Percentiles rank a stretch among this genome's conserved stretches.
Evolutionary conservation across 2,329 filamentous ascomycete genomes (phyloP).

Genomic region (Rhinocladiella mackenziei): DNA sequence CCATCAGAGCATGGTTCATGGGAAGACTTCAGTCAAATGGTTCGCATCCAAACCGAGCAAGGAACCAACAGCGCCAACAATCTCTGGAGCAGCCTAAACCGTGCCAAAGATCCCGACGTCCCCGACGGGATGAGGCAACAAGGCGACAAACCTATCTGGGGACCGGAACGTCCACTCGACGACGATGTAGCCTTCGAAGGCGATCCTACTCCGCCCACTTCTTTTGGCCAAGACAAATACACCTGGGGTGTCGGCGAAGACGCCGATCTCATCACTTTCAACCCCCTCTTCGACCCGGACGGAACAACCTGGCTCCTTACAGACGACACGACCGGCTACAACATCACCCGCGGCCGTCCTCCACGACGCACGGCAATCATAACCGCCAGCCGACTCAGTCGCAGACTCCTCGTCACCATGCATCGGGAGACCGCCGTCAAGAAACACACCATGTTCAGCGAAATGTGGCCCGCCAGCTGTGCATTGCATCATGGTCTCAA

Average conservation of each 20-base stretch:
- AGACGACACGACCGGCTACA: conserved; percentile 81
- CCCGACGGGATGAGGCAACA: conserved; percentile 34
- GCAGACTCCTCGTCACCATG: conserved; percentile 76
- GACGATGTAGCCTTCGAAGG: conserved; percentile 65
- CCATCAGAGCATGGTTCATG: conserved; percentile 71
- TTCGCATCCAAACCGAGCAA: conserved; percentile 69
- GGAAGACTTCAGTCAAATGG: conserved; percentile 75
- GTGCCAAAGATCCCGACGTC: conserved; percentile 31
- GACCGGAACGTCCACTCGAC: conserved; percentile 67
- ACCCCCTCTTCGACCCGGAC: conserved; percentile 85
- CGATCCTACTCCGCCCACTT: conserved; percentile 70
- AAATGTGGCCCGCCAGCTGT: conserved; percentile 91
- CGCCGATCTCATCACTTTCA: conserved; percentile 86
- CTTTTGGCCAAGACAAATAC: conserved; percentile 74
- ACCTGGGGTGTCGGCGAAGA: conserved; percentile 86
- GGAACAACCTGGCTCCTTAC: conserved; percentile 78
- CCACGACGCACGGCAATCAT: conserved; percentile 83
- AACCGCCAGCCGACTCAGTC: conserved; percentile 78
- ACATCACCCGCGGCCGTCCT: conserved; percentile 58
- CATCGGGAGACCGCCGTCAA: conserved; percentile 80
- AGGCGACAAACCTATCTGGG: conserved; percentile 71
- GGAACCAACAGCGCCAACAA: conserved; percentile 63
- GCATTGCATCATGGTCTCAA: conserved; percentile 90
- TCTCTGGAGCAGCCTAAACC: conserved; percentile 56
- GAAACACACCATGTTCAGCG: conserved; percentile 86